Evolutionary conservation across 441 rosid species (phyloP).

Genomic region (Kokia cookei): DNA sequence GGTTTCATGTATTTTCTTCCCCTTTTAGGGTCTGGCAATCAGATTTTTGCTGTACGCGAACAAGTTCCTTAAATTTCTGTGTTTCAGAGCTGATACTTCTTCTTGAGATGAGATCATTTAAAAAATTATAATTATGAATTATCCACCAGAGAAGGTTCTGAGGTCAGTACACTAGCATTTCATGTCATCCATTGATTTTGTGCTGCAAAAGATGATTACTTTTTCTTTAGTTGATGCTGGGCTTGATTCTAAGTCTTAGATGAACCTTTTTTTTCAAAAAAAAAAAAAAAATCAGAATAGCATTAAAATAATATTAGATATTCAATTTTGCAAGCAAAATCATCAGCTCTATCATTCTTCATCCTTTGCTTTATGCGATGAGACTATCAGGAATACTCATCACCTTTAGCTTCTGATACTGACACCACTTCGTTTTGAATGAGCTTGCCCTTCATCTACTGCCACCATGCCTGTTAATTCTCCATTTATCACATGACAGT

Average conservation of each 20-base stretch:
- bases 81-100: conserved; percentile 2
- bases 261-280: not conserved
- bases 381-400: not conserved
- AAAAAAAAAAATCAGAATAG: not conserved
- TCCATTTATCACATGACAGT: not conserved
- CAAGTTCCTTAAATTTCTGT: conserved; percentile 7
- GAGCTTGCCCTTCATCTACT: not conserved
- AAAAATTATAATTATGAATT: not conserved
- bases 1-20: not conserved
- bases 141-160: not conserved
- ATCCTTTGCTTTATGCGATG: not conserved
- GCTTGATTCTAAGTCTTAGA: not conserved
- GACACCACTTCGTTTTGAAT: not conserved
- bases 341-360: not conserved
- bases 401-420: not conserved
- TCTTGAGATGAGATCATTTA: not conserved
- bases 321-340: not conserved
- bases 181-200: not conserved
- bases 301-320: not conserved
- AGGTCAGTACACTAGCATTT: conserved; percentile 7
- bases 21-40: not conserved
- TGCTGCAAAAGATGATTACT: not conserved
- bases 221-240: not conserved
- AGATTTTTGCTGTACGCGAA: conserved; percentile 10
- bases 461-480: not conserved